These are phyloP conservation scores for Phytophthora hibernalis DNA, from an alignment of 352 stramenopile species.

Conservation along the genomic window DNA sequence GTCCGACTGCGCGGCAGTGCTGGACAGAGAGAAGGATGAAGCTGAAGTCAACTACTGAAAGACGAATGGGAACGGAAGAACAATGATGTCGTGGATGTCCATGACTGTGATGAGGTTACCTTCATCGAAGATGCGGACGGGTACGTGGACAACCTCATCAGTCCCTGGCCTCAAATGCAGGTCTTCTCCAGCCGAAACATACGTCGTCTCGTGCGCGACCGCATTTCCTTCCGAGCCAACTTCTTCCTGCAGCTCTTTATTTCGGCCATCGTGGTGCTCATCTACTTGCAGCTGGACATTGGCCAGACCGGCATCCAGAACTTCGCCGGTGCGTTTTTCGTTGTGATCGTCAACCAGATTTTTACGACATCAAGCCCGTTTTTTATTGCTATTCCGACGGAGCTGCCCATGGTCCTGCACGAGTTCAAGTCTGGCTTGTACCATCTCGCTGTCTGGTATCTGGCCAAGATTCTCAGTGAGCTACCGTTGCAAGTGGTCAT, in stretches of 20 bases:
- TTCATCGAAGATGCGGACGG: constrained; percentile 2
- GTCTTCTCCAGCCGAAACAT: constrained; percentile 48
- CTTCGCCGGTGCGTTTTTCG: constrained; percentile 55
- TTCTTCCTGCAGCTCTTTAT: constrained; percentile 43
- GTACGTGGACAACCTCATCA: constrained; percentile 24
- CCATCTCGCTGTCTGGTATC: constrained; percentile 48
- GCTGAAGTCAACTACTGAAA: constrained; percentile 31
- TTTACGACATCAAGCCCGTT: constrained; percentile 35
- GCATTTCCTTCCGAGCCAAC: constrained; percentile 31
- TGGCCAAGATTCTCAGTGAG: constrained; percentile 62
- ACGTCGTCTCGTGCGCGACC: constrained; percentile 40
- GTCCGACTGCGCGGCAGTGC: constrained; percentile 46
- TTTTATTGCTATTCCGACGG: constrained; percentile 32
- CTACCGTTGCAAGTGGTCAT: constrained; percentile 54
- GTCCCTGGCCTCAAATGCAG: constrained; percentile 28
- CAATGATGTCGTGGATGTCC: background rate
- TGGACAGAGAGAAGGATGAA: constrained; percentile 40
- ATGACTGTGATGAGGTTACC: constrained; percentile 1
- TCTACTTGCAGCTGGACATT: constrained; percentile 56
- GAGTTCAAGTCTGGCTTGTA: constrained; percentile 58
- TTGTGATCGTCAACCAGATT: constrained; percentile 50
- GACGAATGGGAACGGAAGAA: constrained; percentile 22
- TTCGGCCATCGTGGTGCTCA: constrained; percentile 44
- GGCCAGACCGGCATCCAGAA: constrained; percentile 50
- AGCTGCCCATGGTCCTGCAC: constrained; percentile 47